A percentile compares a stretch with the other conserved stretches of the same genome.
These are phyloP conservation scores for Paramecium caudatum DNA, from an alignment of 73 alveolate species.

Conservation along the genomic window DNA sequence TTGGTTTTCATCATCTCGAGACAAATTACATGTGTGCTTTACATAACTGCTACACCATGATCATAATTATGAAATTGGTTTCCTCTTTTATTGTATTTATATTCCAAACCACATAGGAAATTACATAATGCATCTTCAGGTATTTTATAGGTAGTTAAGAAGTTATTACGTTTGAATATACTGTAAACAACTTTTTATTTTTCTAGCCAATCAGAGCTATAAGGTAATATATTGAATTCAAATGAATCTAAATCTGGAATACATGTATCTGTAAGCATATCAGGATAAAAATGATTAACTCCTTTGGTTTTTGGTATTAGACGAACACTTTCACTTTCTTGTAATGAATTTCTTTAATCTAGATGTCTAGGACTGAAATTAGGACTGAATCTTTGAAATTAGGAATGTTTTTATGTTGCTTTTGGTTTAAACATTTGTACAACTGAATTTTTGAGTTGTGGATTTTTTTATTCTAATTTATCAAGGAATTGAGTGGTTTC, in stretches of 20 bases:
- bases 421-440: constrained; percentile 58
- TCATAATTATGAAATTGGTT: constrained; percentile 72
- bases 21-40: constrained; percentile 57
- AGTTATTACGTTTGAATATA: not conserved
- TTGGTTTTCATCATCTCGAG: constrained; percentile 31
- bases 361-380: constrained; percentile 32
- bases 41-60: constrained; percentile 77
- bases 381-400: not conserved
- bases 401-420: constrained; percentile 23
- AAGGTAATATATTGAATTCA: constrained; percentile 29
- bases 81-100: constrained; percentile 70
- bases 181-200: constrained; percentile 14
- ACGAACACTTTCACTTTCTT: constrained; percentile 30
- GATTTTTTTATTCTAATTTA: constrained; percentile 58
- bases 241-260: constrained; percentile 24
- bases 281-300: not conserved
- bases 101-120: constrained; percentile 46
- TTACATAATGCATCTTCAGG: constrained; percentile 35
- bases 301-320: not conserved
- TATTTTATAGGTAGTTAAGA: constrained; percentile 28
- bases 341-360: constrained; percentile 31
- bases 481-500: constrained; percentile 14
- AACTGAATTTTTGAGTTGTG: constrained; percentile 12
- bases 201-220: constrained; percentile 44
- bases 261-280: not conserved